These are phyloP conservation scores for Rhodotorula sp. DNA, from an alignment of 1,284 basidiomycete genomes.

Conservation along the genomic window DNA sequence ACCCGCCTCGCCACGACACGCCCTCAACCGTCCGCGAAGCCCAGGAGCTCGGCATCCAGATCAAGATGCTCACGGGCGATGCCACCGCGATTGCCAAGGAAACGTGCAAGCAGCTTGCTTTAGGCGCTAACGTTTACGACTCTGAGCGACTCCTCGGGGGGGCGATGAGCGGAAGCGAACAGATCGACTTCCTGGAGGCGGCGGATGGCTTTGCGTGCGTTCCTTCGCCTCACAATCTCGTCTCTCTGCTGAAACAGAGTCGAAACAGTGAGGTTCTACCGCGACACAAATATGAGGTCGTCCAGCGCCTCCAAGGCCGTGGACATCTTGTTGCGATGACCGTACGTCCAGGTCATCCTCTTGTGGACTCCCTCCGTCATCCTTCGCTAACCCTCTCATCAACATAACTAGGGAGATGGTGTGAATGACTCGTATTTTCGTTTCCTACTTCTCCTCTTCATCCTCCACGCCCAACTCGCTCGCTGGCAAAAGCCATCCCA, in stretches of 20 bases:
- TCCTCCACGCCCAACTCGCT: no score
- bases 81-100: slow-evolving; percentile 59
- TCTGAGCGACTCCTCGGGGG: slow-evolving; percentile 58
- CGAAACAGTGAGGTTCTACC: slow-evolving; percentile 57
- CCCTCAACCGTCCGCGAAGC: slow-evolving; percentile 58
- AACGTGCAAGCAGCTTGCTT: slow-evolving; percentile 56
- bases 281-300: slow-evolving; percentile 58
- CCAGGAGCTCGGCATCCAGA: slow-evolving; percentile 54
- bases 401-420: no score
- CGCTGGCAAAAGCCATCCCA: no score
- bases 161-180: slow-evolving; percentile 56
- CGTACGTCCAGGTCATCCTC: background rate
- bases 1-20: slow-evolving; percentile 58
- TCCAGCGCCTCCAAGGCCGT: slow-evolving; percentile 43
- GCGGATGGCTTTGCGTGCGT: slow-evolving; percentile 52
- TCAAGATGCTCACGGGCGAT: slow-evolving; percentile 62
- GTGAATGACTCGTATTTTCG: no score
- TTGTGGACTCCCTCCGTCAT: background rate
- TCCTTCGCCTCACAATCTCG: no score
- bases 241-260: no score
- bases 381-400: background rate
- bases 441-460: no score
- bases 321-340: background rate
- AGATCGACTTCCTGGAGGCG: slow-evolving; percentile 57
- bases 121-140: slow-evolving; percentile 59